Evolutionary conservation across 805 yeast species (phyloP).

Genomic region (Saturnispora kantuleensis): DNA sequence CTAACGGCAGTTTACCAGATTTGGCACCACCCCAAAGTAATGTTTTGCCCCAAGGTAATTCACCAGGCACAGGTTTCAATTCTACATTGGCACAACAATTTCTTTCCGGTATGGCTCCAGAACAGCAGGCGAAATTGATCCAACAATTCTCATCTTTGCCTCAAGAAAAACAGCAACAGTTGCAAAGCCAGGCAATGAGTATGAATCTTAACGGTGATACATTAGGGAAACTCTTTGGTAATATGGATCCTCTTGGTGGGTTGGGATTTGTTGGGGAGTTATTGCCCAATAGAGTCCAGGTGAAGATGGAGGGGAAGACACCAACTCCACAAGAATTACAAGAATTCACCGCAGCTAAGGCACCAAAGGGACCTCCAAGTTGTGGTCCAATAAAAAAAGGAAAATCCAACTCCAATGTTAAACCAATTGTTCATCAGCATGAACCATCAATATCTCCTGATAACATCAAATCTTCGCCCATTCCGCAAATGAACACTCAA

Average conservation of each 20-base stretch:
- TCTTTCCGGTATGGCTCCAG: constrained; percentile 12
- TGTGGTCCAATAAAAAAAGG: too few relatives aligned
- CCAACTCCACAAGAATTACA: constrained; percentile 17
- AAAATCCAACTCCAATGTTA: too few relatives aligned
- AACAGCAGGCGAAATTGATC: constrained; percentile 11
- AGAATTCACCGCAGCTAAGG: not conserved
- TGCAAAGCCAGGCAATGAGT: constrained; percentile 10
- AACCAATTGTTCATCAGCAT: too few relatives aligned
- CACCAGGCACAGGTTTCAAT: not conserved
- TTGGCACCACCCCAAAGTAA: too few relatives aligned
- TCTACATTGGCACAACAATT: constrained; percentile 8
- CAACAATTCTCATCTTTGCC: constrained; percentile 13
- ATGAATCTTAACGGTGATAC: constrained; percentile 5
- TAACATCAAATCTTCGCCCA: constrained; percentile 22
- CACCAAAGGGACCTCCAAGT: too few relatives aligned
- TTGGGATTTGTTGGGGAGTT: constrained; percentile 7
- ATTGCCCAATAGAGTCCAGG: constrained; percentile 5
- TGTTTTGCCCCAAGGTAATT: not conserved
- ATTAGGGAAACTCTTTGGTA: constrained; percentile 3
- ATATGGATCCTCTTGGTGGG: constrained; percentile 7
- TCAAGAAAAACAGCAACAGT: constrained; percentile 14
- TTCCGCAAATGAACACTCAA: constrained; percentile 14
- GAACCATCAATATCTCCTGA: constrained; percentile 25
- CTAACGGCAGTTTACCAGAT: not conserved
- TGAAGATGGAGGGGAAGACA: constrained; percentile 6